Evolutionary conservation across 768 basidiomycete species (phyloP), one percentile per base, ranked within the genome.

Genomic region (Panellus pusillus): DNA sequence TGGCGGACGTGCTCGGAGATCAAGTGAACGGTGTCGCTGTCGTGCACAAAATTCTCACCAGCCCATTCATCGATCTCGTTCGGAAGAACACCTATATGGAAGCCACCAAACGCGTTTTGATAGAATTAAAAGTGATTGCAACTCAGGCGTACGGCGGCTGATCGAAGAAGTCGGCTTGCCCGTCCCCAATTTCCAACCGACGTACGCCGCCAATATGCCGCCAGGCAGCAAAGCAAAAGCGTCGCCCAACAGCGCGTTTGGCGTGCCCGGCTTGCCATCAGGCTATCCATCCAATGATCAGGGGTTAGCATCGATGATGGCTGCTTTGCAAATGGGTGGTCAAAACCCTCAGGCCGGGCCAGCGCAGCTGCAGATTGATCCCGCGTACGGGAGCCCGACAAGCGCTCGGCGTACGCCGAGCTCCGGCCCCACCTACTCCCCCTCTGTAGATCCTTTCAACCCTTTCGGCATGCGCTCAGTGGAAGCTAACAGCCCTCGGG

Each of bases 1-100:
- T 98, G 37, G 93, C 90, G 12, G 96, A 98, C 65, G 91, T 98
- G 41, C 77, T 99, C 60, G 88, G 88, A 42, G 96, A 99, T 70
- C 95, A 98, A 72, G 93, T 98, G 54, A 95, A 97, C 66, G 95
- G 95, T 20, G 88, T 96, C 46, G 87, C 93, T 5, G 89, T 93
- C 31, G 86, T 96, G 20, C 89, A 91, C 71, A 98, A 98, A 70
- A 89, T 98, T 57, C 70, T 98, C 60, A 90, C 89, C 11, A 94
- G 89, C 67, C 80, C 89, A 9, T 92, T 88, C 74, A 79, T 98
- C 58, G 88, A 93, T 44, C 81, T 83, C 12, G 64, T 71, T 6
- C 83, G 87, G 63, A 91, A 88, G 66, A 74, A 76, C 14, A 74
- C 73, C 39, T 89, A 91, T 61, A 74, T 93, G 4, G 93, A 93